Evolutionary conservation across 495 filamentous ascomycete species (phyloP).

Genomic region (Penicillium steckii): DNA sequence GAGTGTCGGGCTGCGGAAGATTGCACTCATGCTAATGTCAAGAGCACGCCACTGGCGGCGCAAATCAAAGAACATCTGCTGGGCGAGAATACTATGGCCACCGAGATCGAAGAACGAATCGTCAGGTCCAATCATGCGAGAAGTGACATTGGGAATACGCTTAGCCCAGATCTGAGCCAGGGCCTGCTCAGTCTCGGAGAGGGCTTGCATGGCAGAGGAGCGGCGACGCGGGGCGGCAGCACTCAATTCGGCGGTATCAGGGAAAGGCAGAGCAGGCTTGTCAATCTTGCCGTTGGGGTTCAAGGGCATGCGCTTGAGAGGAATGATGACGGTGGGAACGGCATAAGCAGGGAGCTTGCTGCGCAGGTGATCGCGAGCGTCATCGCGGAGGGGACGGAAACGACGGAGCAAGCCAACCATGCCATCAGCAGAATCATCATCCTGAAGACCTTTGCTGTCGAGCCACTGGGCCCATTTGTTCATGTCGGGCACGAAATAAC

Average conservation of each 20-base stretch:
- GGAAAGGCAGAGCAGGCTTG: constrained; percentile 87
- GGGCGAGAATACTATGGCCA: constrained; percentile 83
- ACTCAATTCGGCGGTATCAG: constrained; percentile 64
- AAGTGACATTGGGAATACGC: constrained; percentile 51
- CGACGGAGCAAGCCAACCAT: constrained; percentile 62
- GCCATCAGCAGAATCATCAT: constrained; percentile 44
- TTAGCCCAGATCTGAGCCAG: constrained; percentile 67
- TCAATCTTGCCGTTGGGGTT: constrained; percentile 97
- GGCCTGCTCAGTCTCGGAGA: constrained; percentile 65
- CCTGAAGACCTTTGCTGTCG: constrained; percentile 51
- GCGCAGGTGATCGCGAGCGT: constrained; percentile 73
- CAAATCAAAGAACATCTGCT: constrained; percentile 76
- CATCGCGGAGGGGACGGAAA: constrained; percentile 66
- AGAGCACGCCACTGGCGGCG: constrained; percentile 60
- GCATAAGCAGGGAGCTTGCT: constrained; percentile 77
- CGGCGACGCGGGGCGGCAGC: constrained; percentile 37
- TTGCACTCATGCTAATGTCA: constrained; percentile 71
- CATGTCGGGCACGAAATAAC: constrained; percentile 85
- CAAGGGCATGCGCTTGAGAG: constrained; percentile 76
- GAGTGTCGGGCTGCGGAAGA: constrained; percentile 77
- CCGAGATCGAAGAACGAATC: constrained; percentile 85
- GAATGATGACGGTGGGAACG: constrained; percentile 77
- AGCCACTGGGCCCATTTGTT: constrained; percentile 70
- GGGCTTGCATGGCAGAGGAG: constrained; percentile 35
- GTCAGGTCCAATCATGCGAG: constrained; percentile 60